These are phyloP conservation scores for Leptographium procerum DNA, from an alignment of 2,329 filamentous ascomycete species.

Conservation along the genomic window DNA sequence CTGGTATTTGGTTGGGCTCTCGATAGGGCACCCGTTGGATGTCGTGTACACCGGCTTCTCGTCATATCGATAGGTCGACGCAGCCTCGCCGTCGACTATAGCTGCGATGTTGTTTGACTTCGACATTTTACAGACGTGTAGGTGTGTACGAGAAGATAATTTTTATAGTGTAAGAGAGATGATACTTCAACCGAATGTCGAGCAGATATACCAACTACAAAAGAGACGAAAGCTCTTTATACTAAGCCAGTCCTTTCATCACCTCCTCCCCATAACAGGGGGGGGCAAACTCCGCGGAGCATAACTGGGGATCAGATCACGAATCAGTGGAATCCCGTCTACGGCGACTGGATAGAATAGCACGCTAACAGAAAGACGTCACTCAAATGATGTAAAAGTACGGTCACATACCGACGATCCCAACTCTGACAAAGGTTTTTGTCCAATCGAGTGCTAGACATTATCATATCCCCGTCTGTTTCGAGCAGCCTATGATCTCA, in stretches of 20 bases:
- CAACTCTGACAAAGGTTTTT: background rate
- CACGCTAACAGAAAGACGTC: background rate
- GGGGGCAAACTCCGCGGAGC: background rate
- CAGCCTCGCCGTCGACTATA: conserved; percentile 31
- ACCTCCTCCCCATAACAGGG: too few relatives aligned
- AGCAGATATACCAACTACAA: background rate
- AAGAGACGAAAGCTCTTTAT: background rate
- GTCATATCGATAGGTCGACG: conserved; percentile 40
- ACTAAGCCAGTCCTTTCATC: background rate
- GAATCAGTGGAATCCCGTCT: background rate
- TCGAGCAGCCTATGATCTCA: background rate
- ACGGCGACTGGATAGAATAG: background rate
- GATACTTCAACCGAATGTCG: too few relatives aligned
- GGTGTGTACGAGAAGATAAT: too few relatives aligned
- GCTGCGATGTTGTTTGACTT: too few relatives aligned
- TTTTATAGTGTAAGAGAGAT: too few relatives aligned
- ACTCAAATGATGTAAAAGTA: background rate
- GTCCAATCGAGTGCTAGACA: background rate
- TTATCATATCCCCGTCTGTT: background rate
- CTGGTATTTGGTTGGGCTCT: conserved; percentile 27
- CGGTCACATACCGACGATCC: background rate
- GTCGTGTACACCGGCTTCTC: conserved; percentile 48
- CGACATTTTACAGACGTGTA: too few relatives aligned
- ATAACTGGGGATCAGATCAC: background rate
- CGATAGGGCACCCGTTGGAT: conserved; percentile 47